Percentiles rank a stretch among this genome's conserved stretches.
These are phyloP conservation scores for Aureobasidium melanogenum DNA, from an alignment of 2,329 filamentous ascomycete species.

Conservation along the genomic window DNA sequence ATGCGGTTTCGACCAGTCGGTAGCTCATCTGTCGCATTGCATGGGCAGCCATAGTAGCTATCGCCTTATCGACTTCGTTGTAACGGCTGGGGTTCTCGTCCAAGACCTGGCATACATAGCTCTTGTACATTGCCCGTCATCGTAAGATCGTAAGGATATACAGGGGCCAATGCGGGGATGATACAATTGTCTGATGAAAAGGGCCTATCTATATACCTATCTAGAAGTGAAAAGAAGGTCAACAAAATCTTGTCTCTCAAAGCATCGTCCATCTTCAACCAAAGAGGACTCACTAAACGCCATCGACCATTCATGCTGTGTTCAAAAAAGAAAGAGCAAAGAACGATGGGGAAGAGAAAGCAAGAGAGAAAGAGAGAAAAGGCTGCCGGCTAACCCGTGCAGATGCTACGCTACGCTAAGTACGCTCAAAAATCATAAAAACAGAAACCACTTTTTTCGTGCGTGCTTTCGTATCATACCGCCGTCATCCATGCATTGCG, in stretches of 20 bases:
- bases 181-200: neutral
- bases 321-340: neutral
- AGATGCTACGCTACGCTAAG: conserved; percentile 29
- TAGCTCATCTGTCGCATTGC: neutral
- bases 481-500: conserved; percentile 1
- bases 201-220: neutral
- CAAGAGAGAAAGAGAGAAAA: neutral
- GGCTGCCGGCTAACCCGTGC: conserved; percentile 28
- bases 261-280: neutral
- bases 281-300: neutral
- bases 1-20: neutral
- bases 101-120: neutral
- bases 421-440: conserved; percentile 18
- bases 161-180: too few relatives aligned
- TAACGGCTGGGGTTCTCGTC: neutral
- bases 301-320: neutral
- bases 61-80: neutral
- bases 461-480: neutral
- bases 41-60: neutral
- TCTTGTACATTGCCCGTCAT: neutral
- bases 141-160: neutral
- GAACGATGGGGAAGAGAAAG: neutral
- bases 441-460: conserved; percentile 13
- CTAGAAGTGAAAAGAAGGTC: neutral
- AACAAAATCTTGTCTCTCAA: neutral